Evolutionary conservation across 768 basidiomycete genomes (phyloP).

Genomic region (Hortiboletus flavorubellus): DNA sequence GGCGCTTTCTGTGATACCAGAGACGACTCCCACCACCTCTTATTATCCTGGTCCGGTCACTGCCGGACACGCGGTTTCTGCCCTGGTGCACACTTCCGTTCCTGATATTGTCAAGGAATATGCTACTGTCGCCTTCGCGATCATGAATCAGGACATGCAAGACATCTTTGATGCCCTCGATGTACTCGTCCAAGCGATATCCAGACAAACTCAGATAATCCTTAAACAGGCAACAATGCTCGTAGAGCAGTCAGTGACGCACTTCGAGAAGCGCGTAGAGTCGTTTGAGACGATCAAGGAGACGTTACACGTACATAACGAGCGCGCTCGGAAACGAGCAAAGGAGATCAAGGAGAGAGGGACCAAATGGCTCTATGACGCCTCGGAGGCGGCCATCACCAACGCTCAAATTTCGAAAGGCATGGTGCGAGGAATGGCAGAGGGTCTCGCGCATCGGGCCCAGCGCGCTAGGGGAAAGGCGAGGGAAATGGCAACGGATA

Average conservation of each 20-base stretch:
- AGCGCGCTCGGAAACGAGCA: slow-evolving; percentile 51
- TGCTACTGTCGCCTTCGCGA: slow-evolving; percentile 41
- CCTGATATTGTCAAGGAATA: slow-evolving; percentile 47
- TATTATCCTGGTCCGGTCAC: slow-evolving; percentile 13
- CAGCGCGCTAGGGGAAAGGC: slow-evolving; percentile 45
- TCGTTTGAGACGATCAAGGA: slow-evolving; percentile 38
- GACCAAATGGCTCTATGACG: slow-evolving; percentile 41
- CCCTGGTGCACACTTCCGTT: slow-evolving; percentile 41
- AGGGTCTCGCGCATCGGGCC: slow-evolving; percentile 37
- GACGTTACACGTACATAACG: slow-evolving; percentile 46
- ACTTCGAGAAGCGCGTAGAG: slow-evolving; percentile 33
- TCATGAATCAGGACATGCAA: slow-evolving; percentile 49
- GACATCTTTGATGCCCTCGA: slow-evolving; percentile 61
- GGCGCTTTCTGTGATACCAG: slow-evolving; percentile 30
- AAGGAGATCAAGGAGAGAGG: slow-evolving; percentile 50
- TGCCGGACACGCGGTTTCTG: slow-evolving; percentile 14
- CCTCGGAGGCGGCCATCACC: slow-evolving; percentile 40
- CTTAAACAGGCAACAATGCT: slow-evolving; percentile 35
- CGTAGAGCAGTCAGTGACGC: slow-evolving; percentile 42
- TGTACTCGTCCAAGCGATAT: slow-evolving; percentile 49
- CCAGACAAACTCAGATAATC: slow-evolving; percentile 37
- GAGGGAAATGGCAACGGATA: slow-evolving; percentile 38
- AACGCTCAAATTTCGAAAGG: slow-evolving; percentile 43
- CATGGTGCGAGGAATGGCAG: slow-evolving; percentile 40
- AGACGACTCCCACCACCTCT: slow-evolving; percentile 6